Percentiles rank a stretch among this genome's conserved stretches.
Conservation (phyloP, 495 filamentous ascomycete genomes). For the Hypomontagnella monticulosa region DNA sequence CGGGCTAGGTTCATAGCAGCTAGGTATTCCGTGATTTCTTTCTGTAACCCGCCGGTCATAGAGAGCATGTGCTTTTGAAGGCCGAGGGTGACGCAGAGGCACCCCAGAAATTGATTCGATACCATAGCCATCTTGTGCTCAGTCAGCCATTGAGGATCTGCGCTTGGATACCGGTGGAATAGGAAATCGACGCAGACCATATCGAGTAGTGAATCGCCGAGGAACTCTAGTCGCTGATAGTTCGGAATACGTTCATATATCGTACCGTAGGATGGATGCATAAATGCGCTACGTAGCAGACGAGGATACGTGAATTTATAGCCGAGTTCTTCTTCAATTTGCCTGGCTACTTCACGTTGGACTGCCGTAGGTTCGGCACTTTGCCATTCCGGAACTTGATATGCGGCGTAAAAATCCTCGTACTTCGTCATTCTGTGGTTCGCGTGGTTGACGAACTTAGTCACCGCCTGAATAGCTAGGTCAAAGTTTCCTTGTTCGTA, state of each 20-base stretch:
- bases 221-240: conserved; percentile 93
- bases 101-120: conserved; percentile 93
- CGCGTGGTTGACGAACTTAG: conserved; percentile 70
- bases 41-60: conserved; percentile 65
- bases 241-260: conserved; percentile 80
- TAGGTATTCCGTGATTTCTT: conserved; percentile 74
- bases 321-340: conserved; percentile 71
- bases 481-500: conserved; percentile 70
- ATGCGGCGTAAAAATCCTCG: conserved; percentile 75
- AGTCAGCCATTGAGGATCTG: conserved; percentile 96
- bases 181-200: conserved; percentile 85
- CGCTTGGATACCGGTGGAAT: conserved; percentile 76
- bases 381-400: conserved; percentile 79
- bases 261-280: conserved; percentile 80
- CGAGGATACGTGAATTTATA: conserved; percentile 85
- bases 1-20: conserved; percentile 70
- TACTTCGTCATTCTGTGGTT: conserved; percentile 75
- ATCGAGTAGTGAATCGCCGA: conserved; percentile 90
- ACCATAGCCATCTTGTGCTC: conserved; percentile 99
- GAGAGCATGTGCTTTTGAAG: conserved; percentile 79
- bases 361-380: conserved; percentile 62
- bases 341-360: conserved; percentile 71
- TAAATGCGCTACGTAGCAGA: conserved; percentile 84
- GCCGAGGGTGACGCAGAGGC: conserved; percentile 76
- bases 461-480: conserved; percentile 85